Base-by-base conservation (phyloP, 2,329 filamentous ascomycete species). In the Epichloe uncinata region DNA sequence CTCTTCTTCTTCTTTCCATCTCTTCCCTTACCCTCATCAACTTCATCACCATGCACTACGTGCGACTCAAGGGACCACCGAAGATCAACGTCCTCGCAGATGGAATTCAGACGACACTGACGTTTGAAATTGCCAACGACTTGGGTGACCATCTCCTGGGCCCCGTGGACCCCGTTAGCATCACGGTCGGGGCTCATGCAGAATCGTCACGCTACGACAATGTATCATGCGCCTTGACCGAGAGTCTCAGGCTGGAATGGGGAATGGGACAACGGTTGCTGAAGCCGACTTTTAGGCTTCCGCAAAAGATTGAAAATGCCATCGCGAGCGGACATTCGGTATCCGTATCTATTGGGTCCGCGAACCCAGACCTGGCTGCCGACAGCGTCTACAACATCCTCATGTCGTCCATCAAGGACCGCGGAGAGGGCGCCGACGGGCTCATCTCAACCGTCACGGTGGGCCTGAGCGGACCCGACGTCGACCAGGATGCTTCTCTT, bases 41-140 rank as follows among this genome's bases (percentile, higher is more conserved):
- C 7, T 12, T 33, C 5, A n/a, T n/a, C 22, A 48, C 37, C 44
- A 81, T 80, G 77, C 75, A 80, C 55, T 81, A 80, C 65, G 71
- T 79, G 51, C 71, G 76, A 38, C 69, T 79, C 5, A 63, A 79
- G 34, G 68, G 76, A 13, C 66, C 72, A 2, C 73, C 72, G 2
- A 66, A 66, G 55, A 58, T 74, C 42, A 59, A 61, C 0, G 57
- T 47, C 50, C 37, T 56, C 12, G 48, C 57, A 52, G 52, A 55
- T 43, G 55, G 55, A 52, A 55, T 64, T 56, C 16, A 55, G 13
- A 57, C 75, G 7, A 67, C 69, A 45, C 57, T 80, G 3, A 65
- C 77, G 1, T 63, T 81, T 53, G 73, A 75, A 52, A 71, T 81
- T 55, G 78, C 74, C 11, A 80, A 76, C 12, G 77, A 81, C 52